Base-by-base conservation (phyloP, 371 early-diverging fungal genomes). In the Zopfochytrium polystomum region DNA sequence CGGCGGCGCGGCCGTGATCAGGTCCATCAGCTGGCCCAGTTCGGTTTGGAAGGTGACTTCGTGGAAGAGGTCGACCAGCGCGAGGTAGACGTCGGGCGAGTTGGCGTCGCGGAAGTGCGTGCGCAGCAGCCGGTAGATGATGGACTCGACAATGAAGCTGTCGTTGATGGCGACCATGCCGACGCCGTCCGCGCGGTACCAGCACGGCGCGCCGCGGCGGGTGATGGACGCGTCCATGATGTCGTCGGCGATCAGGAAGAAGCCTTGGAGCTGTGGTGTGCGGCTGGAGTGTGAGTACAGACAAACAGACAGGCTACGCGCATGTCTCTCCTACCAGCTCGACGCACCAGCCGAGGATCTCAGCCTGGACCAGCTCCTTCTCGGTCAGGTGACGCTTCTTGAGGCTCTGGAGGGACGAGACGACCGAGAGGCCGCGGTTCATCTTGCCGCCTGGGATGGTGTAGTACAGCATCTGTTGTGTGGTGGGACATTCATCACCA, bases 221-320 rank as follows among this genome's bases (percentile, higher is more conserved):
- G 94, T 93, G 62, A 87, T 83, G 53, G 95, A 95, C 43, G 80
- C 79, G 77, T 98, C 98, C 96, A 97, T 98, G 70, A 97, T 91
- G 74, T 98, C 98, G 78, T 98, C 98, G 34, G 94, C 82, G 33
- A 98, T 90, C 61, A 98, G 82, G 83, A 98, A 96, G 76, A 91
- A 93, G 25, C 94, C 95, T 85, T 98, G 98, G 47, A 98, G 85
- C 93, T 90, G 76, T 23, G 52, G 60, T 9, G 47, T 43, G n/a
- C 26, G 52, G 52, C 25, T 26, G 2, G 50, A 1, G 18, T 29
- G 30, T 7, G 13, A 18, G 11, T 18, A 20, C n/a, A 51, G 5
- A 7, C 49, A 30, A 15, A 6, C 46, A n/a, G 18, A 27, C 1
- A 0, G 48, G 0, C 13, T 7, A 5, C 22, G 43, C 13, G 4